phyloP scores from a whole-genome alignment of 1,284 basidiomycete genomes.

The Sporisorium exsertum region DNA sequence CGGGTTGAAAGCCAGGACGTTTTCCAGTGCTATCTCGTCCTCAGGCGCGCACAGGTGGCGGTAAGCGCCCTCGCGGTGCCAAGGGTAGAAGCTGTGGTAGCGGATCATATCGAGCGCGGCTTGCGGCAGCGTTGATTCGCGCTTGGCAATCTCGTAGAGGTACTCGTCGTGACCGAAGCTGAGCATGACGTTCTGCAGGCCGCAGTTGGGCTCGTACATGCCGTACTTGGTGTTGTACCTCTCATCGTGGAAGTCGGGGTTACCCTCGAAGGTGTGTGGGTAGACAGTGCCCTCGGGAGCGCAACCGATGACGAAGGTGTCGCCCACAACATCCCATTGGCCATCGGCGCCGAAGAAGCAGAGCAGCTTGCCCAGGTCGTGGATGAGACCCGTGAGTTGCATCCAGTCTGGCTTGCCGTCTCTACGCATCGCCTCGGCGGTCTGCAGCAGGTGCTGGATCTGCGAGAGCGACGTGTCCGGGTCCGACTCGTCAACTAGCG shows the following conservation, averaged over 20 bases:
- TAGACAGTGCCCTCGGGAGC: conserved; percentile 76
- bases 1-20: conserved; percentile 79
- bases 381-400: conserved; percentile 84
- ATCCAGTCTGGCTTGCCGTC: conserved; percentile 79
- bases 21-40: conserved; percentile 41
- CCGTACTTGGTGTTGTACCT: conserved; percentile 84
- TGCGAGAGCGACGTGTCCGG: conserved; percentile 74
- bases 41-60: conserved; percentile 40
- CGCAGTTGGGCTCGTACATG: conserved; percentile 85
- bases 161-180: conserved; percentile 86
- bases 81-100: conserved; percentile 93
- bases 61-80: conserved; percentile 59
- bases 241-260: conserved; percentile 80
- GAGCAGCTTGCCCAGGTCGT: conserved; percentile 56
- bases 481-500: conserved; percentile 87
- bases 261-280: conserved; percentile 82
- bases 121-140: conserved; percentile 76
- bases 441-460: conserved; percentile 90
- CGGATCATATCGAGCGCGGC: conserved; percentile 91
- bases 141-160: conserved; percentile 54
- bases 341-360: conserved; percentile 72
- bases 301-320: conserved; percentile 89
- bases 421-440: conserved; percentile 87
- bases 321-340: conserved; percentile 89
- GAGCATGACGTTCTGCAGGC: conserved; percentile 89